These are phyloP conservation scores for Cryptosporidium ubiquitum DNA, from an alignment of 169 alveolate species.

Conservation along the genomic window DNA sequence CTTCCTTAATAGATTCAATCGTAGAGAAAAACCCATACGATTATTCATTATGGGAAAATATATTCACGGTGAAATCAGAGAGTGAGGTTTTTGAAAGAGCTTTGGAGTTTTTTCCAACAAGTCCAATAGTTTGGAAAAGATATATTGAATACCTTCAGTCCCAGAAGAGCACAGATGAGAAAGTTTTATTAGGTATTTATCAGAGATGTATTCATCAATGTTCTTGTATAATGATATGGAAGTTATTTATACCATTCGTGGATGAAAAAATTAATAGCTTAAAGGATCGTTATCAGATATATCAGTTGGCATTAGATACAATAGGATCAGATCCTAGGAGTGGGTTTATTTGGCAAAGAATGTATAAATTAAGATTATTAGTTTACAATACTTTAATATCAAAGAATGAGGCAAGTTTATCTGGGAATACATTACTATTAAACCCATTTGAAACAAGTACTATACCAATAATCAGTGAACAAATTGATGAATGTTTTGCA, in stretches of 20 bases:
- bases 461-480: slow-evolving; percentile 34
- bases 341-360: slow-evolving; percentile 69
- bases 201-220: slow-evolving; percentile 66
- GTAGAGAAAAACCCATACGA: slow-evolving; percentile 72
- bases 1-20: slow-evolving; percentile 60
- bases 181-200: slow-evolving; percentile 13
- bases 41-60: slow-evolving; percentile 63
- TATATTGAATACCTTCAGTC: slow-evolving; percentile 57
- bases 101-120: slow-evolving; percentile 67
- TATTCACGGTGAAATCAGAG: slow-evolving; percentile 60
- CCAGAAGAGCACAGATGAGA: slow-evolving; percentile 20
- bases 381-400: slow-evolving; percentile 65
- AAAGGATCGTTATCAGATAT: slow-evolving; percentile 44
- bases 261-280: slow-evolving; percentile 28
- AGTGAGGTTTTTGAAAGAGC: slow-evolving; percentile 74
- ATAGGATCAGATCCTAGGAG: slow-evolving; percentile 69
- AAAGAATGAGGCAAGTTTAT: slow-evolving; percentile 19
- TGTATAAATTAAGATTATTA: slow-evolving; percentile 53
- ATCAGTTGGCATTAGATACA: slow-evolving; percentile 56
- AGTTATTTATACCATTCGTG: slow-evolving; percentile 36
- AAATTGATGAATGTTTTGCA: slow-evolving; percentile 34
- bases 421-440: slow-evolving; percentile 45
- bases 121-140: slow-evolving; percentile 70
- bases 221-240: slow-evolving; percentile 72
- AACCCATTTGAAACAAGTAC: slow-evolving; percentile 74